A percentile compares a stretch with the other conserved stretches of the same genome.
phyloP scores from a whole-genome alignment of 2,329 filamentous ascomycete species.

The Teratosphaeriaceae sp. region DNA sequence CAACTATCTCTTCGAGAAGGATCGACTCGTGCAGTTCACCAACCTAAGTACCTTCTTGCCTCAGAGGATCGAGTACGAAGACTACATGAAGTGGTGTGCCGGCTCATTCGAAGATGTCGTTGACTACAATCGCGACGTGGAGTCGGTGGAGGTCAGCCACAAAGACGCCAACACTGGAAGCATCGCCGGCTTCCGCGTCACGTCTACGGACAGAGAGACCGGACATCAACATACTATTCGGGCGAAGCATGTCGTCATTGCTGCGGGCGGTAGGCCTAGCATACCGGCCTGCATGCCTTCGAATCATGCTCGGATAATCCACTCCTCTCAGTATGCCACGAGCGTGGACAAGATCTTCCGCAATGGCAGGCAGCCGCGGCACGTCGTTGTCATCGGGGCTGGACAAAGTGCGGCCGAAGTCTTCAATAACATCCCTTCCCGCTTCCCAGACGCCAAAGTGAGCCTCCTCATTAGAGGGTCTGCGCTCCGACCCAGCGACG shows the following conservation, averaged over 20 bases:
- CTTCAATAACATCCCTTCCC: constrained; percentile 75
- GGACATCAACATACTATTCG: constrained; percentile 48
- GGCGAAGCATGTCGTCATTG: constrained; percentile 64
- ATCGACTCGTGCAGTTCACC: constrained; percentile 80
- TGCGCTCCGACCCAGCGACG: constrained; percentile 83
- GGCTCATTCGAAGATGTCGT: constrained; percentile 67
- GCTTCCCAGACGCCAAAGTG: constrained; percentile 77
- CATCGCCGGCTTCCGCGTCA: constrained; percentile 61
- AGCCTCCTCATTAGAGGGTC: constrained; percentile 74
- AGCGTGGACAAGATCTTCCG: constrained; percentile 54
- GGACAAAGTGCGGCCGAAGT: constrained; percentile 95
- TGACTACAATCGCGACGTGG: constrained; percentile 70
- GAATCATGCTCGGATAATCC: constrained; percentile 67
- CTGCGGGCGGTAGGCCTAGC: constrained; percentile 60
- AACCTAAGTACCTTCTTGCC: constrained; percentile 88
- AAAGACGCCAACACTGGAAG: constrained; percentile 43
- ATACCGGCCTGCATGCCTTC: constrained; percentile 65
- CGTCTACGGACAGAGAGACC: constrained; percentile 55
- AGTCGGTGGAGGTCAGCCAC: constrained; percentile 57
- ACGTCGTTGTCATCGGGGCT: constrained; percentile 77
- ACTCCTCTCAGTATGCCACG: constrained; percentile 80
- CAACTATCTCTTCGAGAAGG: constrained; percentile 81
- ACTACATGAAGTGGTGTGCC: constrained; percentile 92
- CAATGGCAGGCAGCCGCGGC: constrained; percentile 53
- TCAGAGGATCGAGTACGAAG: constrained; percentile 81